phyloP scores from a whole-genome alignment of 352 stramenopile species.

The Globisporangium paroecandrum region DNA sequence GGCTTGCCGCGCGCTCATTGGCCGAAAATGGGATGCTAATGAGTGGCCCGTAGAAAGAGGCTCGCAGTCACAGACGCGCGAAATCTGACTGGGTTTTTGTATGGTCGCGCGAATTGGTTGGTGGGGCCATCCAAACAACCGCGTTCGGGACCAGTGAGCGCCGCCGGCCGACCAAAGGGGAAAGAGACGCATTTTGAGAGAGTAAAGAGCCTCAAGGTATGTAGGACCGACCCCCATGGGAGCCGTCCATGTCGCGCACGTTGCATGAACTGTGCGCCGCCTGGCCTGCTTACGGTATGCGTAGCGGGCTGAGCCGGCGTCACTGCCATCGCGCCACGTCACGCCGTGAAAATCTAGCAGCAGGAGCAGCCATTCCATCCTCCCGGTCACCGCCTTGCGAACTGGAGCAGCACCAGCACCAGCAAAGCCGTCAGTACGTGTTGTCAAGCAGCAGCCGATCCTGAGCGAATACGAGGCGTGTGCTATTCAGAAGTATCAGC shows the following conservation, averaged over 20 bases:
- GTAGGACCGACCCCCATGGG: background rate
- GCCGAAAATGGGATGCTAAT: background rate
- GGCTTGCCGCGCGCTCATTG: background rate
- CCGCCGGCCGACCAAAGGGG: conserved; percentile 5
- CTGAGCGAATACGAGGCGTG: background rate
- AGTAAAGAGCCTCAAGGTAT: conserved; percentile 26
- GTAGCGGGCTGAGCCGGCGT: background rate
- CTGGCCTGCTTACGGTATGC: background rate
- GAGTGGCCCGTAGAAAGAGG: conserved; percentile 11
- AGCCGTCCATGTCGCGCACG: background rate
- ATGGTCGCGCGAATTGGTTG: conserved; percentile 18
- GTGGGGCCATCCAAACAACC: conserved; percentile 9
- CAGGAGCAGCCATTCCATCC: conserved; percentile 5
- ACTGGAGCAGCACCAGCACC: background rate
- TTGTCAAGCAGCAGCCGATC: background rate
- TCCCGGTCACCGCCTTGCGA: background rate
- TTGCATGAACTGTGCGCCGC: background rate
- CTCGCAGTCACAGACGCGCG: too few relatives aligned
- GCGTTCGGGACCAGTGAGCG: conserved; percentile 6
- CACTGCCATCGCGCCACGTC: background rate
- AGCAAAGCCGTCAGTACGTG: background rate
- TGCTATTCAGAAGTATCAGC: background rate
- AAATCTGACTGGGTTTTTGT: conserved; percentile 18
- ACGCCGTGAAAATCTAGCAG: background rate
- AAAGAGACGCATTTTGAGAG: conserved; percentile 28